These are phyloP conservation scores for Paraconiothyrium sp. DNA, from an alignment of 2,329 filamentous ascomycete species.

Conservation along the genomic window DNA sequence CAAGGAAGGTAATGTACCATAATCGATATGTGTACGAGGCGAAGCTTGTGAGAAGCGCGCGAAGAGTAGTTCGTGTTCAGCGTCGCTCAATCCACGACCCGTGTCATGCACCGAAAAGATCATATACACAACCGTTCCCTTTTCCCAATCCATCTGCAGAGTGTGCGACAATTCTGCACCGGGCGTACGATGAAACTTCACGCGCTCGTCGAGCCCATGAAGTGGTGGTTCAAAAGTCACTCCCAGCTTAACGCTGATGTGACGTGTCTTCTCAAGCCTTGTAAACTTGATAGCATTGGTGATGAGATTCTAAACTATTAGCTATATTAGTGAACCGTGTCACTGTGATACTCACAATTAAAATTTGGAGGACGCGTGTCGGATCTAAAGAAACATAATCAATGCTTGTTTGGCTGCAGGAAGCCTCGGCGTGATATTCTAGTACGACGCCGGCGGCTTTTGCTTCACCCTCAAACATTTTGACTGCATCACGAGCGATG, in stretches of 20 bases:
- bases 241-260: slow-evolving; percentile 50
- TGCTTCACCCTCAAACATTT: slow-evolving; percentile 51
- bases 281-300: slow-evolving; percentile 59
- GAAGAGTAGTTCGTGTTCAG: slow-evolving; percentile 47
- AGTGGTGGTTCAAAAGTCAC: slow-evolving; percentile 45
- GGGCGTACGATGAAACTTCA: slow-evolving; percentile 31
- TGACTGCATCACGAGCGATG: slow-evolving; percentile 43
- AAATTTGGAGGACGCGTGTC: slow-evolving; percentile 52
- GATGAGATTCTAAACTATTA: slow-evolving; percentile 39
- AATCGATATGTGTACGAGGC: slow-evolving; percentile 41
- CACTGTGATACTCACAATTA: background rate
- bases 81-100: slow-evolving; percentile 50
- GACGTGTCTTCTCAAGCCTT: slow-evolving; percentile 41
- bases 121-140: slow-evolving; percentile 45
- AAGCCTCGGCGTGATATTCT: slow-evolving; percentile 43
- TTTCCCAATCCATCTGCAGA: slow-evolving; percentile 42
- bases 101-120: slow-evolving; percentile 51
- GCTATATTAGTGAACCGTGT: background rate
- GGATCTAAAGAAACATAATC: slow-evolving; percentile 55
- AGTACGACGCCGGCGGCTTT: slow-evolving; percentile 41
- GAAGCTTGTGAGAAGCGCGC: slow-evolving; percentile 44
- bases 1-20: background rate
- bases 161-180: slow-evolving; percentile 22
- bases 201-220: slow-evolving; percentile 40
- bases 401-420: slow-evolving; percentile 48